These are phyloP conservation scores for Colletotrichum sp. DNA, from an alignment of 2,329 filamentous ascomycete genomes.

Conservation along the genomic window DNA sequence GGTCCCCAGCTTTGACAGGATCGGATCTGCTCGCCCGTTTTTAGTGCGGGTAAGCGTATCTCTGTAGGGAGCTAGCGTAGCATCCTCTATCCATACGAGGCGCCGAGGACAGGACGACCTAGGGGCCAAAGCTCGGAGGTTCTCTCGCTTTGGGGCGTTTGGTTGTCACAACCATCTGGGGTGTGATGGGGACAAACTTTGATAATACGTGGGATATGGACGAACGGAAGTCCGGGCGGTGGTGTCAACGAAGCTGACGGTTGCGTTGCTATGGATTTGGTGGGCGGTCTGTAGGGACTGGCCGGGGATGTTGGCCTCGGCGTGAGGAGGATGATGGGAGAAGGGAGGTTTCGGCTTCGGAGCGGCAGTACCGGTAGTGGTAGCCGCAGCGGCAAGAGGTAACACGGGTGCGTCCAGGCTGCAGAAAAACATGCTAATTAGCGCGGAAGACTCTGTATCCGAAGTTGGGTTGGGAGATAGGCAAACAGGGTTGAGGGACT, in stretches of 20 bases:
- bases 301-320: neutral
- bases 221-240: conserved; percentile 13
- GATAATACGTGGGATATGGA: neutral
- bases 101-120: conserved; percentile 19
- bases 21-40: conserved; percentile 16
- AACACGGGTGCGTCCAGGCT: neutral
- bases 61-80: conserved; percentile 13
- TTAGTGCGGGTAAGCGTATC: conserved; percentile 1
- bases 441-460: neutral
- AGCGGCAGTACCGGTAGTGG: neutral
- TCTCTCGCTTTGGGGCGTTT: neutral
- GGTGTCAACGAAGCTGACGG: neutral
- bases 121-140: conserved; percentile 13
- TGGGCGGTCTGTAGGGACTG: neutral
- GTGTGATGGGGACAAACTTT: neutral
- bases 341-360: conserved; percentile 2
- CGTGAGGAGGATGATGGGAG: neutral
- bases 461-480: neutral
- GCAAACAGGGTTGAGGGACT: neutral
- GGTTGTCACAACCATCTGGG: neutral
- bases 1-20: conserved; percentile 18
- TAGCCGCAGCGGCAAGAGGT: neutral
- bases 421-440: neutral
- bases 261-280: neutral
- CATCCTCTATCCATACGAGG: conserved; percentile 7